Evolutionary conservation across 176 grass and related monocot genomes (phyloP), one percentile per base, ranked within the genome.

Genomic region (Alloteropsis semialata): DNA sequence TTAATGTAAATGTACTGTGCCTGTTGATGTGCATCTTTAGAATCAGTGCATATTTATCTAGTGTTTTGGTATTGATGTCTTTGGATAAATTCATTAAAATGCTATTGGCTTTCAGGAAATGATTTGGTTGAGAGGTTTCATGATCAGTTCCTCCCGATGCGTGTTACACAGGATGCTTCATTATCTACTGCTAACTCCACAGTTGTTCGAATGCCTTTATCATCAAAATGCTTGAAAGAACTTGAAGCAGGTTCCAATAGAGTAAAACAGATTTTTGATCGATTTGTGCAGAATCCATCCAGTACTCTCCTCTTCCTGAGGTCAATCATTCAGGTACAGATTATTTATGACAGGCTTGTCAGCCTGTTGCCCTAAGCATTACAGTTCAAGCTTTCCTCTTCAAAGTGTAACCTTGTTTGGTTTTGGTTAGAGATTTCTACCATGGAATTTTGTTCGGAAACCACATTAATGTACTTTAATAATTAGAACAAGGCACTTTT

Each of bases 101-200:
- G 27, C 32, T 78, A 68, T 41, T 85, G 69, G 15, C 22, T 65
- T 93, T 69, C 89, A 98, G 95, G 90, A 74, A 95, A 94, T 74
- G 86, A 98, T 86, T 91, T 98, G 88, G 81, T 88, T 14, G 92
- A 98, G 85, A 92, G 92, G 76, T 98, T 98, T 88, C 86, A 74
- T 72, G 92, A 98, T 90, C 95, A 98, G 62, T 98, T 98, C 81
- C 62, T 78, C 74, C 95, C 95, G 65, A 91, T 98, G 92, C 90
- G 84, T 69, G 88, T 95, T 77, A 87, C 77, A 73, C 78, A 92
- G 89, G 92, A 95, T 54, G 86, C 79, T 79, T 98, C 92, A 79
- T 53, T 93, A 28, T 82, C 85, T 85, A 88, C 88, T 75, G 90
- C 92, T 77, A 93, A 91, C 89, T 98, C 95, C 27, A 90, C 79